A percentile compares a stretch with the other conserved stretches of the same genome.
phyloP scores from a whole-genome alignment of 1,284 basidiomycete species.

The Melampsora larici-populina region DNA sequence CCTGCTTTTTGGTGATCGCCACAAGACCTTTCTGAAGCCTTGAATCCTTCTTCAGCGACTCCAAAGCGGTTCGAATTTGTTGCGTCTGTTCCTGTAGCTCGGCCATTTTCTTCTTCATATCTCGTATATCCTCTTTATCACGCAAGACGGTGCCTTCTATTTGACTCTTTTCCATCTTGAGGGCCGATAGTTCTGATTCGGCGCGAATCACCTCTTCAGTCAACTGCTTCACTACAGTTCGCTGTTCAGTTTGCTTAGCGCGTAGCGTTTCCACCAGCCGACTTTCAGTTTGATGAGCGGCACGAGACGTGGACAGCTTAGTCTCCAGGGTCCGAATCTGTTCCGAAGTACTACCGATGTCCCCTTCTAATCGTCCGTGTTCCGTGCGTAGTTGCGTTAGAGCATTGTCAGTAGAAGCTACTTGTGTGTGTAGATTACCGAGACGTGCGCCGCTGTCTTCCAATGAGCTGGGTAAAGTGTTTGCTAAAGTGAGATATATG shows the following conservation, averaged over 20 bases:
- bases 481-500: not conserved
- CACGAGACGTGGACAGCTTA: conserved; percentile 56
- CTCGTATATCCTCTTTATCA: conserved; percentile 91
- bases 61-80: conserved; percentile 69
- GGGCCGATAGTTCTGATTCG: conserved; percentile 85
- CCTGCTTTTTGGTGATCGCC: conserved; percentile 91
- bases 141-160: conserved; percentile 79
- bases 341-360: conserved; percentile 64
- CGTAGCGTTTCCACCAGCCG: conserved; percentile 70
- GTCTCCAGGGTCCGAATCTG: conserved; percentile 56
- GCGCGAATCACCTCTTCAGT: conserved; percentile 79
- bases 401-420: conserved; percentile 69
- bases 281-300: conserved; percentile 79
- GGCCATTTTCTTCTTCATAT: conserved; percentile 75
- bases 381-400: conserved; percentile 52
- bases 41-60: conserved; percentile 87
- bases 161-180: conserved; percentile 86
- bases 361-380: conserved; percentile 53
- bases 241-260: conserved; percentile 69
- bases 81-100: conserved; percentile 75
- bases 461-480: conserved; percentile 20
- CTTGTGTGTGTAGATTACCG: conserved; percentile 77
- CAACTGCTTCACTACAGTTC: conserved; percentile 69
- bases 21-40: conserved; percentile 92
- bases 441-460: conserved; percentile 66